These are phyloP conservation scores for Colletotrichum sp. DNA, from an alignment of 2,329 filamentous ascomycete genomes.

Conservation along the genomic window DNA sequence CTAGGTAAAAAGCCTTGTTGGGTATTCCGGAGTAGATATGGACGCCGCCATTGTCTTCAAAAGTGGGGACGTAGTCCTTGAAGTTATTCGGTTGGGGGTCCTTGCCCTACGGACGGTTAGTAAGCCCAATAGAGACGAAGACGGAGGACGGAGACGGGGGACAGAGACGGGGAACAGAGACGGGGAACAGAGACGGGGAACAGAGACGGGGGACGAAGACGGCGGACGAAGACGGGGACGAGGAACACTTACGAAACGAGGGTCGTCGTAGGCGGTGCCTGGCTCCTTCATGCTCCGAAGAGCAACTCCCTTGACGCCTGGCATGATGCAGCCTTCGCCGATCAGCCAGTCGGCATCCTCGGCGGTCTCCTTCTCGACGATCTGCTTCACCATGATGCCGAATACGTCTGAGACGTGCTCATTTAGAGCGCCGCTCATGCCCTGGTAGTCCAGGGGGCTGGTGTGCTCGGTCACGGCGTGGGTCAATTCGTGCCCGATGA, in stretches of 20 bases:
- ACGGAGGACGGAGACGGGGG: background rate
- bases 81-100: constrained; percentile 59
- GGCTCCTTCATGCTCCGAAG: constrained; percentile 60
- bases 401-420: constrained; percentile 63
- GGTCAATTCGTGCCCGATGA: constrained; percentile 63
- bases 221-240: background rate
- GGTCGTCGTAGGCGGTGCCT: constrained; percentile 58
- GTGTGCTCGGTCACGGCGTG: constrained; percentile 60
- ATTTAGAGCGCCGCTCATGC: constrained; percentile 60
- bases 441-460: constrained; percentile 53
- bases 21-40: constrained; percentile 63
- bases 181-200: background rate
- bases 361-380: constrained; percentile 48
- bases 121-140: background rate
- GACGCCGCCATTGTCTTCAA: constrained; percentile 57
- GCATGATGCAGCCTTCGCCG: constrained; percentile 57
- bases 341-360: constrained; percentile 59
- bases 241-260: constrained; percentile 47
- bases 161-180: background rate
- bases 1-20: constrained; percentile 61
- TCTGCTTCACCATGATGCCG: constrained; percentile 63
- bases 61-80: constrained; percentile 42
- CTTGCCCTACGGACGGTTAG: constrained; percentile 42
- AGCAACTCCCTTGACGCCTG: constrained; percentile 54
- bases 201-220: background rate